Conservation (phyloP, 768 basidiomycete species). For the Lactifluus subvellereus region DNA sequence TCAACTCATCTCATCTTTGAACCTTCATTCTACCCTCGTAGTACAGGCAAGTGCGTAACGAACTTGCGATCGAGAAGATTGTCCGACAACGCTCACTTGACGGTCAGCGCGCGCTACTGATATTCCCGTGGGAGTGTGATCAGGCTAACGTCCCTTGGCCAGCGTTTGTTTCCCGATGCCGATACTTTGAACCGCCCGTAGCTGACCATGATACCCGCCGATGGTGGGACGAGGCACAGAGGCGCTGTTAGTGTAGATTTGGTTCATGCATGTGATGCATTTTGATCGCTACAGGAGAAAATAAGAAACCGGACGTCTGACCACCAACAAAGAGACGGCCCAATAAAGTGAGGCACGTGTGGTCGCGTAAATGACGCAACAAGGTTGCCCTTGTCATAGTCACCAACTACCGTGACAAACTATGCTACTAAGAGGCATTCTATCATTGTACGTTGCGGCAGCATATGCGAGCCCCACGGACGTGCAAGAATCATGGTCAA, state of each 20-base stretch:
- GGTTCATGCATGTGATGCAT: neutral
- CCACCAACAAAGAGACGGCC: neutral
- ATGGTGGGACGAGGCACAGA: constrained; percentile 46
- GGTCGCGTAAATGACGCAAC: constrained; percentile 12
- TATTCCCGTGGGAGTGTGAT: constrained; percentile 6
- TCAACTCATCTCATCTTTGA: constrained; percentile 9
- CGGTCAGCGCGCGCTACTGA: constrained; percentile 39
- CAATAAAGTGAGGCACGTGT: neutral
- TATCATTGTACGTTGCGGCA: neutral
- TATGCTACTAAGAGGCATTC: neutral
- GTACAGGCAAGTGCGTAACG: constrained; percentile 72
- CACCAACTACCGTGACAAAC: neutral
- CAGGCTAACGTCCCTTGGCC: constrained; percentile 3
- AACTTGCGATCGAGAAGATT: constrained; percentile 66
- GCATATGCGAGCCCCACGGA: neutral
- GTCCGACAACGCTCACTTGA: constrained; percentile 64
- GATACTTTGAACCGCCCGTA: constrained; percentile 65
- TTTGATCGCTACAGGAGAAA: neutral
- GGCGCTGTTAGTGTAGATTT: constrained; percentile 8
- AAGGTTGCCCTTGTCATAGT: neutral
- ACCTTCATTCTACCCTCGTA: constrained; percentile 28
- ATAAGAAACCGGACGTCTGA: neutral
- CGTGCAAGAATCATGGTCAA: constrained; percentile 14
- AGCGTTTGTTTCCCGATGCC: constrained; percentile 79
- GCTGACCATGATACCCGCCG: constrained; percentile 51